Conservation (phyloP, 2,329 filamentous ascomycete genomes). For the Lecanosticta acicola region DNA sequence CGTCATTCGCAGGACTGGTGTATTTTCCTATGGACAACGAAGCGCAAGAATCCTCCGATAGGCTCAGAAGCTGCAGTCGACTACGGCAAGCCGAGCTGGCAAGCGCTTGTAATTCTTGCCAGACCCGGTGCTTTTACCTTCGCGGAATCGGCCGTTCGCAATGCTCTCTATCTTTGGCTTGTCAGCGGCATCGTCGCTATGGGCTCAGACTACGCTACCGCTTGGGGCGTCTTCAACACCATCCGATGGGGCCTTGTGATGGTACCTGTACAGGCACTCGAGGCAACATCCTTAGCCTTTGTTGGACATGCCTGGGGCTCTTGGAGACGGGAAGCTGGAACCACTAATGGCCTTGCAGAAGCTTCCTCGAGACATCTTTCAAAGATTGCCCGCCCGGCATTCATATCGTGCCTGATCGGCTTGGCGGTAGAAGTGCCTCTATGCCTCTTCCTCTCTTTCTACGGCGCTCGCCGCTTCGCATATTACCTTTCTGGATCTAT, state of each 20-base stretch:
- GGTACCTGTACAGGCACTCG: constrained; percentile 63
- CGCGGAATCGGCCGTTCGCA: constrained; percentile 60
- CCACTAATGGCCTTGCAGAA: constrained; percentile 15
- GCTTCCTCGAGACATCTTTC: constrained; percentile 16
- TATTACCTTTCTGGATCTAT: constrained; percentile 55
- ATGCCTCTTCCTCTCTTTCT: constrained; percentile 55
- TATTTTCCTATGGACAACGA: constrained; percentile 55
- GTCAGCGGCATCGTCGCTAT: constrained; percentile 59
- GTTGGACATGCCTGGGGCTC: constrained; percentile 62
- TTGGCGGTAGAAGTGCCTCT: constrained; percentile 57
- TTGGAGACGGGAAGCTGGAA: constrained; percentile 38
- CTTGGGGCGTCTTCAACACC: constrained; percentile 68
- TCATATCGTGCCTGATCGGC: constrained; percentile 50
- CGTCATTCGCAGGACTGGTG: constrained; percentile 50
- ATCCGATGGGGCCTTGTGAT: constrained; percentile 70
- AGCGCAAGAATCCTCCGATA: constrained; percentile 3
- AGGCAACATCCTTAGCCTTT: constrained; percentile 60
- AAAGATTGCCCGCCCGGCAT: constrained; percentile 48
- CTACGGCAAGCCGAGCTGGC: constrained; percentile 42
- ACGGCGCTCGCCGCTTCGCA: constrained; percentile 57
- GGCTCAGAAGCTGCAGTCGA: neutral
- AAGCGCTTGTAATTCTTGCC: constrained; percentile 47
- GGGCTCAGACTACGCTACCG: constrained; percentile 61
- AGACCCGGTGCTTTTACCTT: constrained; percentile 57
- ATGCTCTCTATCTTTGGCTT: constrained; percentile 66